Percentiles rank a stretch among this genome's conserved stretches.
These are phyloP conservation scores for Lentinus brumalis DNA, from an alignment of 768 basidiomycete genomes.

Conservation along the genomic window DNA sequence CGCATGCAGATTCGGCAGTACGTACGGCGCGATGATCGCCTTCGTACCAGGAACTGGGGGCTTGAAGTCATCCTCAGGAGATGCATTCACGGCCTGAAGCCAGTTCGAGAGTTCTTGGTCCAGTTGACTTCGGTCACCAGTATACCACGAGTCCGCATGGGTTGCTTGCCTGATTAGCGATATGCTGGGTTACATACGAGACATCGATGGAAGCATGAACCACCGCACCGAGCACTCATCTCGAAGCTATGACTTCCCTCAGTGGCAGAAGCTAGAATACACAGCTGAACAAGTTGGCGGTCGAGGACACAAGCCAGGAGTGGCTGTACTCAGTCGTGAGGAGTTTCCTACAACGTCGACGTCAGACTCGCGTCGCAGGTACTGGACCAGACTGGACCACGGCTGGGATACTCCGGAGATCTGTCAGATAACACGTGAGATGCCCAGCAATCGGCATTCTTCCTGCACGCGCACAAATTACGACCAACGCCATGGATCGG, in stretches of 20 bases:
- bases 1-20: slow-evolving; percentile 11
- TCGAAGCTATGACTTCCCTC: neutral
- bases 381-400: neutral
- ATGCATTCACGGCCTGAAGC: slow-evolving; percentile 58
- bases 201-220: neutral
- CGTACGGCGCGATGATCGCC: slow-evolving; percentile 96
- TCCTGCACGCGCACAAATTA: neutral
- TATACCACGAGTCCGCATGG: slow-evolving; percentile 94
- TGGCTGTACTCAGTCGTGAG: neutral
- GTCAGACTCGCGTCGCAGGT: slow-evolving; percentile 1
- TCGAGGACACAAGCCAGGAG: neutral
- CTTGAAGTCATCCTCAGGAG: slow-evolving; percentile 47
- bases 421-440: neutral
- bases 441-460: neutral
- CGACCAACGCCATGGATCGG: no score
- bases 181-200: neutral
- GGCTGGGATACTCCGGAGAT: neutral
- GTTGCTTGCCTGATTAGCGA: slow-evolving; percentile 54
- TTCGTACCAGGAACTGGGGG: slow-evolving; percentile 72
- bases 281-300: neutral
- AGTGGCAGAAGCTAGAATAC: no score
- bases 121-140: slow-evolving; percentile 64
- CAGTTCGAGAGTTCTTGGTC: slow-evolving; percentile 62
- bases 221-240: neutral
- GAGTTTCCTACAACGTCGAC: neutral